phyloP scores from a whole-genome alignment of 345 rosid genomes.

The Lepidium africanum region DNA sequence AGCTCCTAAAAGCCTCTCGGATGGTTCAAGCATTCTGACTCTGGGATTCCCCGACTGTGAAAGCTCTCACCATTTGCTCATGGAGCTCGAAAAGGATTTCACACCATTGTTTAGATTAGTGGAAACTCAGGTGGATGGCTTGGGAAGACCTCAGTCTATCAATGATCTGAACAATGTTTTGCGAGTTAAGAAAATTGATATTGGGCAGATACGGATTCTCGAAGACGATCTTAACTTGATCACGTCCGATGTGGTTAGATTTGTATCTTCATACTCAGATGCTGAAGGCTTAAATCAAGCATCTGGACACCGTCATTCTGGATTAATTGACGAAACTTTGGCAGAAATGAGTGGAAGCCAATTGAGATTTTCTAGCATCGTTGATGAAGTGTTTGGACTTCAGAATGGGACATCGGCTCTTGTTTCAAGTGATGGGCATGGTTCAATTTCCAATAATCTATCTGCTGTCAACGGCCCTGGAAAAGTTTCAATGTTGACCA shows the following conservation, averaged over 20 bases:
- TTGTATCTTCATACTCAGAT: conserved; percentile 43
- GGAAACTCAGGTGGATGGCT: conserved; percentile 51
- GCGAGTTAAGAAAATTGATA: conserved; percentile 66
- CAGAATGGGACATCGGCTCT: conserved; percentile 57
- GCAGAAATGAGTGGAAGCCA: conserved; percentile 43
- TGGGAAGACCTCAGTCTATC: conserved; percentile 44
- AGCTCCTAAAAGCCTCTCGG: conserved; percentile 59
- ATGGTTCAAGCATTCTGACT: conserved; percentile 52
- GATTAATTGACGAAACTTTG: conserved; percentile 45
- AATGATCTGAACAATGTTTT: conserved; percentile 49
- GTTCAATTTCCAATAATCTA: conserved; percentile 15
- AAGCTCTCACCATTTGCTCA: conserved; percentile 70
- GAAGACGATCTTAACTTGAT: conserved; percentile 80
- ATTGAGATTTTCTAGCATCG: conserved; percentile 69
- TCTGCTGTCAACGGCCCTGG: conserved; percentile 6
- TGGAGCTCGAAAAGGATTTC: conserved; percentile 92
- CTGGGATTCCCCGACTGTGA: conserved; percentile 92
- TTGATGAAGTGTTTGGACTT: conserved; percentile 91
- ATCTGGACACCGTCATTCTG: conserved; percentile 52
- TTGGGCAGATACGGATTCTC: conserved; percentile 70
- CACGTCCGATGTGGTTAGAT: conserved; percentile 45
- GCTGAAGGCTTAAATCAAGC: conserved; percentile 39
- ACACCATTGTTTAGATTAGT: conserved; percentile 76
- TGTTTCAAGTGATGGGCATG: conserved; percentile 41
- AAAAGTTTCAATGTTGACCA: conserved; percentile 28